Base-by-base conservation (phyloP, 345 rosid species). In the Alliaria petiolata region DNA sequence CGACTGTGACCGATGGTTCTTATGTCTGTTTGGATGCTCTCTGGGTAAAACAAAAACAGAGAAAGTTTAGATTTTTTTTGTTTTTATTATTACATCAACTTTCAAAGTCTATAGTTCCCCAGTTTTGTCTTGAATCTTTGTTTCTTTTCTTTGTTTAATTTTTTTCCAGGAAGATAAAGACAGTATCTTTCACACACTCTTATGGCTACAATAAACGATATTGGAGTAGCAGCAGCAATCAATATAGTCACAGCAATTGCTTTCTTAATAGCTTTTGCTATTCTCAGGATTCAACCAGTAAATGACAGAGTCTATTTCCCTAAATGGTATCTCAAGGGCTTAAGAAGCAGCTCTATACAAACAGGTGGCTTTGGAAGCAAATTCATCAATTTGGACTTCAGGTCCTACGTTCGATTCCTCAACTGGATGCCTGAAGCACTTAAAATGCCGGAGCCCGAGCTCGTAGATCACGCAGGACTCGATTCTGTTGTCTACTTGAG, bases 391-490 rank as follows among this genome's bases (percentile, higher is more conserved):
- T 62, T 87, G 52, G 96, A 93, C 82, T 79, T 91, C 44, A 76
- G 89, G 63, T 89, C 90, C 1, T 93, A 93, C 46, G 22, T 75
- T 39, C 74, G 79, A 63, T 93, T 93, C 79, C 84, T 93, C 9
- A 85, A 75, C 70, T 93, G 98, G 98, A 93, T 93, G 96, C 95
- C 93, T 15, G 97, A 81, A 15, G 98, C 98, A 0, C 69, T 93
- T 67, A 89, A 81, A 77, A 91, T 91, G 97, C 97, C 98, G 1
- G 98, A 93, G 59, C 92, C 88, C 8, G 98, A 93, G 73, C 82
- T 93, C 11, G 87, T 91, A 25, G 85, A 91, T 60, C 98, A 93
- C 61, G 97, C 96, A 0, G 98, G 98, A 38, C 82, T 91, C 51
- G 98, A 93, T 76, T 91, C 97, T 26, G 95, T 86, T 67, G 87